Conservation (phyloP, 75 land plant genomes). For the Cryptomeria japonica region DNA sequence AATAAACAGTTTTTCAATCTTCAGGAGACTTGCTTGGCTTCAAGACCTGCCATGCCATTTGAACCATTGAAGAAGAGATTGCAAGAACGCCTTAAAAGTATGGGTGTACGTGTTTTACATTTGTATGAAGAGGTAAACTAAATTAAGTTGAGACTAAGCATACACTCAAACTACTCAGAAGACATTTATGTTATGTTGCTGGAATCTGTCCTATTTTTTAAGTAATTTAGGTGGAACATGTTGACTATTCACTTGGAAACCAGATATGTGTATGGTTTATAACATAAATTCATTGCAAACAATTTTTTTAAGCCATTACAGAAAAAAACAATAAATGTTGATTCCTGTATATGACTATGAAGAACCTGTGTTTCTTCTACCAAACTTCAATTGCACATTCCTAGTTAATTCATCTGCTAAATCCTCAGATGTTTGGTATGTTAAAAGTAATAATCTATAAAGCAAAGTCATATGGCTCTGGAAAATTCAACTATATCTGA, state of each 20-base stretch:
- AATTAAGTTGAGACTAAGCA: not conserved
- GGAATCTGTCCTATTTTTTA: not conserved
- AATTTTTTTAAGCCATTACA: not conserved
- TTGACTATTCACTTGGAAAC: not conserved
- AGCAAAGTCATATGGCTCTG: not conserved
- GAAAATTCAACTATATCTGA: not conserved
- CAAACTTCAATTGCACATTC: not conserved
- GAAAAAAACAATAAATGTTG: not conserved
- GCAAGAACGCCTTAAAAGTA: constrained; percentile 57
- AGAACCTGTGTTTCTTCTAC: not conserved
- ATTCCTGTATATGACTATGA: not conserved
- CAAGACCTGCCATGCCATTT: constrained; percentile 89
- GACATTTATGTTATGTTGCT: not conserved
- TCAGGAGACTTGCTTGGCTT: constrained; percentile 98
- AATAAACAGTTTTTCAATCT: constrained; percentile 4
- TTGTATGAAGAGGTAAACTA: constrained; percentile 85
- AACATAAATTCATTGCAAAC: not conserved
- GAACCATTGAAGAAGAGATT: constrained; percentile 73
- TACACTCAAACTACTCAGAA: not conserved
- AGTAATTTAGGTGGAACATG: not conserved
- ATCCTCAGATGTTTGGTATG: not conserved
- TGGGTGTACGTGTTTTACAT: constrained; percentile 72
- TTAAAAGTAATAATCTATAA: not conserved
- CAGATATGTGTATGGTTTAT: not conserved
- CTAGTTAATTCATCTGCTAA: not conserved